A percentile compares a stretch with the other conserved stretches of the same genome.
Conservation (phyloP, 2,329 filamentous ascomycete species). For the Aspergillus udagawae region DNA sequence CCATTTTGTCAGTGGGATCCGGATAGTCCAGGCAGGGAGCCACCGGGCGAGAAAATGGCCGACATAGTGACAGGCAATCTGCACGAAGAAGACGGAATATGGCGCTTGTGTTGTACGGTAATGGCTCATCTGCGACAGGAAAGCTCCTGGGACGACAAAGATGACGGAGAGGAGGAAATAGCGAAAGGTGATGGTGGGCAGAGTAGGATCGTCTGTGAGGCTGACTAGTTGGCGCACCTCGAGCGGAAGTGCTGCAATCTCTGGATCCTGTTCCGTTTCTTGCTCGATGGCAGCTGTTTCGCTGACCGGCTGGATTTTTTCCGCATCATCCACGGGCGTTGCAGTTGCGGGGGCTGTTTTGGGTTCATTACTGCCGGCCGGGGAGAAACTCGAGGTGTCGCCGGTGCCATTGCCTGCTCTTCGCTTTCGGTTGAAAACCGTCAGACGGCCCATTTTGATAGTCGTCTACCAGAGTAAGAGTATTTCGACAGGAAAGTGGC, state of each 20-base stretch:
- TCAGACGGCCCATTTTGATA: conserved; percentile 2
- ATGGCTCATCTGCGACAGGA: conserved; percentile 54
- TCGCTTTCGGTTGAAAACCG: background rate
- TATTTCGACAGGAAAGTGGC: too few species aligned
- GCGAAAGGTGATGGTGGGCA: conserved; percentile 57
- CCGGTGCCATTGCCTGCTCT: background rate
- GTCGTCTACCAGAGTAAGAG: background rate
- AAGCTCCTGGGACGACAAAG: conserved; percentile 56
- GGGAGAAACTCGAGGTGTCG: background rate
- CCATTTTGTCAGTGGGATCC: conserved; percentile 46
- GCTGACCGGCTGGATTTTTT: conserved; percentile 10
- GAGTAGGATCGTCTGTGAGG: conserved; percentile 53
- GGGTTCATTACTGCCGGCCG: background rate
- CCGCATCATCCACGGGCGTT: conserved; percentile 11
- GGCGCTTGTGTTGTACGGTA: conserved; percentile 56
- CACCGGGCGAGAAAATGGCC: conserved; percentile 51
- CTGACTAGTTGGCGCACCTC: conserved; percentile 56
- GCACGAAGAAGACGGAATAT: conserved; percentile 61
- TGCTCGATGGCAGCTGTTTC: conserved; percentile 4
- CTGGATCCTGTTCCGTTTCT: conserved; percentile 45
- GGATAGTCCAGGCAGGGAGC: conserved; percentile 47
- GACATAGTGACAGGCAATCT: conserved; percentile 54
- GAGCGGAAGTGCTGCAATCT: conserved; percentile 51
- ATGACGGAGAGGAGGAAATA: conserved; percentile 55
- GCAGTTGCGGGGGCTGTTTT: background rate